Conservation (phyloP, 257 asterid genomes). For the Rehmannia glutinosa region DNA sequence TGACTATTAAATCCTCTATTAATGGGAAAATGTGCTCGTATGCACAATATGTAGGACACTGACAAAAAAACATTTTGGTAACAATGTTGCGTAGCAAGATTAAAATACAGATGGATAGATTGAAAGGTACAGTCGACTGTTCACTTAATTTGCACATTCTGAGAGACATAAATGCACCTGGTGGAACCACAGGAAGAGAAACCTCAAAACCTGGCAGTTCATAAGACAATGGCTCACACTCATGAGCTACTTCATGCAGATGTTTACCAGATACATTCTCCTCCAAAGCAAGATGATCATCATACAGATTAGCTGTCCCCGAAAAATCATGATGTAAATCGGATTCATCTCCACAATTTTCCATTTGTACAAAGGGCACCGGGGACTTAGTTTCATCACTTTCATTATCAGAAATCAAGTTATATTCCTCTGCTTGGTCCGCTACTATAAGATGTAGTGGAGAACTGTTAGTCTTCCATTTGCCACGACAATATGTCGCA, state of each 20-base stretch:
- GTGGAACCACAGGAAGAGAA: conserved; percentile 22
- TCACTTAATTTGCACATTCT: background rate
- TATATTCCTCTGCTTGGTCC: conserved; percentile 3
- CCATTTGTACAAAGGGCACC: background rate
- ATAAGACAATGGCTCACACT: background rate
- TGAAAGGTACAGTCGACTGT: background rate
- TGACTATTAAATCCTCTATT: no score
- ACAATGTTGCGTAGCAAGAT: no score
- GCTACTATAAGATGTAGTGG: conserved; percentile 10
- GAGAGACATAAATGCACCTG: conserved; percentile 11
- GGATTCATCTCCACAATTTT: background rate
- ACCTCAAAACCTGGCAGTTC: conserved; percentile 8
- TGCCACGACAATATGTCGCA: conserved; percentile 3
- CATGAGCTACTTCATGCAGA: no score
- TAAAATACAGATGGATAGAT: no score
- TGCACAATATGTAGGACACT: no score
- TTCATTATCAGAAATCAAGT: conserved; percentile 15
- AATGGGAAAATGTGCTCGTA: no score
- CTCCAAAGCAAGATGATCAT: background rate
- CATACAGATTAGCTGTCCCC: background rate
- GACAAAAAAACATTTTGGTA: no score
- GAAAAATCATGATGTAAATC: background rate
- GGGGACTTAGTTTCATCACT: background rate
- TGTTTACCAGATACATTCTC: conserved; percentile 7
- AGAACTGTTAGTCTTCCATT: conserved; percentile 21